phyloP scores from a whole-genome alignment of 1,284 basidiomycete genomes.

The Earliella scabrosa region DNA sequence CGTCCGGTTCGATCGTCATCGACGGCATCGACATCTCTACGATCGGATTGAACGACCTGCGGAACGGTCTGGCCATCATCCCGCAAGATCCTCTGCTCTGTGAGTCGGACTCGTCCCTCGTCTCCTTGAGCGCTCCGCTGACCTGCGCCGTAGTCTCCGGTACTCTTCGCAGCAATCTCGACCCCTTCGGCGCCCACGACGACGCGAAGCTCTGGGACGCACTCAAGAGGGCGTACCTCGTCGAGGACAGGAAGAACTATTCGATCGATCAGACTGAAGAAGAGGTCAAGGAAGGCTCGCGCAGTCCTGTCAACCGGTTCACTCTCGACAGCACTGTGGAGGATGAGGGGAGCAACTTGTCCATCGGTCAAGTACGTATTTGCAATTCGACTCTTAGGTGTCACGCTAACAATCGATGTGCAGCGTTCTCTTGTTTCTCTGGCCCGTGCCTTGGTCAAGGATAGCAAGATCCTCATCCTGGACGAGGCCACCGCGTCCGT shows the following conservation, averaged over 20 bases:
- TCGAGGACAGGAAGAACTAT: slow-evolving; percentile 45
- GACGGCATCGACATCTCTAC: slow-evolving; percentile 71
- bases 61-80: slow-evolving; percentile 78
- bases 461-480: slow-evolving; percentile 76
- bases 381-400: not conserved
- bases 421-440: slow-evolving; percentile 79
- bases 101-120: slow-evolving; percentile 3
- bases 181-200: slow-evolving; percentile 79
- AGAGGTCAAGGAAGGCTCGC: slow-evolving; percentile 24
- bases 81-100: slow-evolving; percentile 73
- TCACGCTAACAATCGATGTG: too few species aligned
- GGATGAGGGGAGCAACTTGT: slow-evolving; percentile 83
- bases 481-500: slow-evolving; percentile 83
- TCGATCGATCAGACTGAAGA: slow-evolving; percentile 25
- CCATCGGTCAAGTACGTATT: slow-evolving; percentile 27
- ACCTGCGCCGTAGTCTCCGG: slow-evolving; percentile 52
- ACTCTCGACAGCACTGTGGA: slow-evolving; percentile 83
- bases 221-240: slow-evolving; percentile 77
- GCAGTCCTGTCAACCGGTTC: slow-evolving; percentile 46
- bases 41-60: slow-evolving; percentile 67
- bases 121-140: not conserved
- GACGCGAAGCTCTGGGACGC: slow-evolving; percentile 85
- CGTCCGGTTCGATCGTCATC: slow-evolving; percentile 65
- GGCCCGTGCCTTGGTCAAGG: slow-evolving; percentile 81
- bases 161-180: slow-evolving; percentile 81